These are phyloP conservation scores for Pseudonitzschia delicatissima DNA, from an alignment of 108 stramenopile genomes.

Conservation along the genomic window DNA sequence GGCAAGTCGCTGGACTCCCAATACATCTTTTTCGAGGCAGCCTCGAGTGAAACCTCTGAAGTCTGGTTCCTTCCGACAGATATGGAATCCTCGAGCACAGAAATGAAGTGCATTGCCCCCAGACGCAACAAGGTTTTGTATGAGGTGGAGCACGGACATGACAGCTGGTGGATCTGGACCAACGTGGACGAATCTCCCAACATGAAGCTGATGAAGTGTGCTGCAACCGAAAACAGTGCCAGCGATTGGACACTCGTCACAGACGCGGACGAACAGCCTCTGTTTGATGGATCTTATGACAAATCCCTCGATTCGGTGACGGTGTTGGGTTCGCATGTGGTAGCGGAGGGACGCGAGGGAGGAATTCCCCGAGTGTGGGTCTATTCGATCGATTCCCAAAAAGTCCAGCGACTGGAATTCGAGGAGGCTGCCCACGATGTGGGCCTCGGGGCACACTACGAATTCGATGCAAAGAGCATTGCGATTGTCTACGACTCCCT, in stretches of 20 bases:
- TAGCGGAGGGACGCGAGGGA: constrained; percentile 58
- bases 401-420: constrained; percentile 52
- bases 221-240: constrained; percentile 47
- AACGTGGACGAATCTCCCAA: constrained; percentile 68
- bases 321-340: constrained; percentile 51
- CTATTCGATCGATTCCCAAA: background rate
- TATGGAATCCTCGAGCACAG: background rate
- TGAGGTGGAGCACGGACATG: constrained; percentile 58
- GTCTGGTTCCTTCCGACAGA: constrained; percentile 61
- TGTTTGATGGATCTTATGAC: constrained; percentile 56
- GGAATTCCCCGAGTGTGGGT: constrained; percentile 75
- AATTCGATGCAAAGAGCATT: constrained; percentile 67
- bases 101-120: constrained; percentile 59
- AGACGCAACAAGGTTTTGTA: constrained; percentile 62
- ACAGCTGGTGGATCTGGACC: constrained; percentile 66
- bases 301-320: constrained; percentile 49
- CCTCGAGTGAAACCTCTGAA: constrained; percentile 84
- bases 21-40: constrained; percentile 54
- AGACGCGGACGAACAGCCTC: constrained; percentile 27
- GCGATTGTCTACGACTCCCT: constrained; percentile 78
- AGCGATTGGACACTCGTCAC: constrained; percentile 29
- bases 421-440: constrained; percentile 79
- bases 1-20: constrained; percentile 44
- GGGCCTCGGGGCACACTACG: constrained; percentile 52
- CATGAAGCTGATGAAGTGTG: constrained; percentile 58